Base-by-base conservation (phyloP, 441 rosid genomes). In the Biscutella laevigata region DNA sequence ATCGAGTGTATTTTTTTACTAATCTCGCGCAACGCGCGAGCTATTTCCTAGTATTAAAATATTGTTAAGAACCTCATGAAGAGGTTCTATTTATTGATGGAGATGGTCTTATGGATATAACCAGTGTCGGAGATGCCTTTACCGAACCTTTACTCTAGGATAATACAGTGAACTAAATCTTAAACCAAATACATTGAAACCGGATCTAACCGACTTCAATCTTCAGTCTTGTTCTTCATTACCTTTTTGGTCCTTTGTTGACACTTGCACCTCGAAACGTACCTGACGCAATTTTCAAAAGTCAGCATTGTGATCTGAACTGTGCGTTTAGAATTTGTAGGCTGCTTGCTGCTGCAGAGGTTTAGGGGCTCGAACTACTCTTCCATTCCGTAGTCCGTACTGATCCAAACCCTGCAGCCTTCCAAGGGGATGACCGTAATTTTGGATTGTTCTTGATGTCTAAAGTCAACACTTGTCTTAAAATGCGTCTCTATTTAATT, bases 281-380 rank as follows among this genome's bases (percentile, higher is more conserved):
- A 73, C 11, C 3, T 5, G 38, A 25, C 16, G 32, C 16, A 4
- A 24, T 39, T 22, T 38, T 19, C 0, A 41, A 16, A 53, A 21
- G 27, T 38, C 35, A 56, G 43, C 36, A 26, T 24, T 61, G 11
- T 30, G 28, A 37, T 24, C 1, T 46, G 54, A 22, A 34, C 2
- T 21, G 21, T 46, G 2, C 28, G 37, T 58, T 66, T 53, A 45
- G 32, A 55, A 53, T 56, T 71, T 74, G 75, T 74, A 87, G 95
- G 95, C 95, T 4, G 94, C 85, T 35, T 71, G 70, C 27, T 69
- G 80, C 45, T 84, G 96, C 68, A 80, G 94, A 75, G 95, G 81
- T 37, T 67, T 85, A 76, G 98, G 94, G 27, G 95, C 96, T 36
- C 81, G 96, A 68, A 67, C 81, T 0, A 76, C 78, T 55, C 94